Conservation (phyloP, 768 basidiomycete species). For the Termitomyces eurrhizus region DNA sequence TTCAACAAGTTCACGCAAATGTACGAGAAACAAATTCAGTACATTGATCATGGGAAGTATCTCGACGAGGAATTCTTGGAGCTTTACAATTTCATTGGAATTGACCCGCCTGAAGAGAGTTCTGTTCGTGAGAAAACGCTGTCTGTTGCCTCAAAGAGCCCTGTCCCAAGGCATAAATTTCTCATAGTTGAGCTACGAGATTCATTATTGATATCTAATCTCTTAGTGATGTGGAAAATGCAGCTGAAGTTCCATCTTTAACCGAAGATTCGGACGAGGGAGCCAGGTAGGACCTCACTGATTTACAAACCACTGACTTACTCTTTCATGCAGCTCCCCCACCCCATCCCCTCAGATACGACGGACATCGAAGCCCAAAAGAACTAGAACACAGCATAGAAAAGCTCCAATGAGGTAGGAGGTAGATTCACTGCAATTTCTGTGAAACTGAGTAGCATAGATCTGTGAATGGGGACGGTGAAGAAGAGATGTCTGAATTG, state of each 20-base stretch:
- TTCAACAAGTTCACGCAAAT: constrained; percentile 38
- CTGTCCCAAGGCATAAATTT: constrained; percentile 7
- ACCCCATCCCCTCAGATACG: constrained; percentile 20
- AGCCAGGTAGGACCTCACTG: constrained; percentile 5
- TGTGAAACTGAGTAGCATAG: constrained; percentile 1
- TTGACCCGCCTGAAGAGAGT: constrained; percentile 29
- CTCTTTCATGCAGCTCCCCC: constrained; percentile 17
- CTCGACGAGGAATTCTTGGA: constrained; percentile 39
- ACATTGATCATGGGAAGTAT: constrained; percentile 31
- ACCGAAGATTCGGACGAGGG: constrained; percentile 1
- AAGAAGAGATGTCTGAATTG: constrained; percentile 17
- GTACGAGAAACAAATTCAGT: constrained; percentile 38
- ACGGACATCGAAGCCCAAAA: constrained; percentile 1
- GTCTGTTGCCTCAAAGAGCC: constrained; percentile 5
- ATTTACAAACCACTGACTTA: background rate
- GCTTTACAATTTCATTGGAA: constrained; percentile 38
- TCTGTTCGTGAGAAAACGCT: constrained; percentile 11
- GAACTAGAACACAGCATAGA: constrained; percentile 1
- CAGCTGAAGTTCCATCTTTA: constrained; percentile 9
- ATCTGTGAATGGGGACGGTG: constrained; percentile 5
- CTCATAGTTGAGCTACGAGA: constrained; percentile 2
- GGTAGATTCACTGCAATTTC: background rate
- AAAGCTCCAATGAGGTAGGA: constrained; percentile 3
- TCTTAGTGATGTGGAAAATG: constrained; percentile 11
- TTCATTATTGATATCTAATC: constrained; percentile 13